phyloP scores from a whole-genome alignment of 208 protist genomes.

The Wallacemonas sp. region DNA sequence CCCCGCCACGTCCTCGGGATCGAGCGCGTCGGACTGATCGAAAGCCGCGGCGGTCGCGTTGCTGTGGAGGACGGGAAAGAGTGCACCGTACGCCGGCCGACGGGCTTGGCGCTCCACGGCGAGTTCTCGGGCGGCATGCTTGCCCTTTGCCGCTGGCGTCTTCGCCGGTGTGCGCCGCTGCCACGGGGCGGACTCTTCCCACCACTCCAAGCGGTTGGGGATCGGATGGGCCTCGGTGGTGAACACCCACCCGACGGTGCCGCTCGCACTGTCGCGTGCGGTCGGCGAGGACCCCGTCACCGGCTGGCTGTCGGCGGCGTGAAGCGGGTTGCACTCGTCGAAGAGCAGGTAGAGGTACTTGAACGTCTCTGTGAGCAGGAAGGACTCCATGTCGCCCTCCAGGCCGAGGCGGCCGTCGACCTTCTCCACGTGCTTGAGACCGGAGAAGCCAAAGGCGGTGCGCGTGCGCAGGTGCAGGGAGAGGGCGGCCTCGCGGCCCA shows the following conservation, averaged over 20 bases:
- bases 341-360: conserved; percentile 97
- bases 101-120: neutral
- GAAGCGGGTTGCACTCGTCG: conserved; percentile 44
- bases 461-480: conserved; percentile 49
- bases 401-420: conserved; percentile 29
- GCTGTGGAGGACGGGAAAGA: conserved; percentile 10
- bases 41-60: neutral
- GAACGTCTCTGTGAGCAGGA: conserved; percentile 94
- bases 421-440: conserved; percentile 30
- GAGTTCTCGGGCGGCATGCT: neutral
- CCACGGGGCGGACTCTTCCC: conserved; percentile 19
- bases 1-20: neutral
- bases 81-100: neutral
- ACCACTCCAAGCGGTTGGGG: conserved; percentile 47
- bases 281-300: too few relatives aligned
- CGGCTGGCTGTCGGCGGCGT: conserved; percentile 22
- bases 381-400: conserved; percentile 92
- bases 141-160: too few relatives aligned
- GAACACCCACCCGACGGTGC: conserved; percentile 44
- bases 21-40: neutral
- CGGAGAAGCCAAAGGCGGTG: conserved; percentile 57
- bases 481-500: conserved; percentile 70
- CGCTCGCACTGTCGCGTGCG: conserved; percentile 2
- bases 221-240: conserved; percentile 59
- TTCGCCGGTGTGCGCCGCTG: neutral